phyloP scores from a whole-genome alignment of 2,329 filamentous ascomycete genomes.

The Verticillium albo-atrum region DNA sequence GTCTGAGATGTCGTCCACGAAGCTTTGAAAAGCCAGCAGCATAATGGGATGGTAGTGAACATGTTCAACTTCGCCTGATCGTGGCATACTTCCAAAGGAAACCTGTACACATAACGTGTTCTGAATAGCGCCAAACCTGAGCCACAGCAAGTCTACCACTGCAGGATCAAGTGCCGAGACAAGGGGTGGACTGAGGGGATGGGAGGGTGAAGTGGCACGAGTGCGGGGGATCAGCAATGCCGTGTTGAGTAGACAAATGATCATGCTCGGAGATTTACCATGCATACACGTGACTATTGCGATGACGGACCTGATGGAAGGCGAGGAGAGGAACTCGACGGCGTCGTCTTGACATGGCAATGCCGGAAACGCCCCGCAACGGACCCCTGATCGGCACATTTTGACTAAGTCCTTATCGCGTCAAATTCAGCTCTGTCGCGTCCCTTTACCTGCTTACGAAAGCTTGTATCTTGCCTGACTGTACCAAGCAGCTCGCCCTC shows the following conservation, averaged over 20 bases:
- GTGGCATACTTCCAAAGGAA: no score
- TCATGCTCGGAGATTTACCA: background rate
- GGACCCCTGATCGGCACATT: background rate
- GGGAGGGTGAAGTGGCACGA: background rate
- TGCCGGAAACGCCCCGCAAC: background rate
- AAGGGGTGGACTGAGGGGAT: background rate
- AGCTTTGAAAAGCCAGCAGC: no score
- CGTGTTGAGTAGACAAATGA: background rate
- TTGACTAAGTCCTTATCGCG: no score
- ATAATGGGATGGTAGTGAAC: no score
- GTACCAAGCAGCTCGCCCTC: no score
- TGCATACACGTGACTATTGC: background rate
- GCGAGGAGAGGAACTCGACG: background rate
- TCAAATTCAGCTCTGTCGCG: no score
- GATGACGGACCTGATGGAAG: background rate
- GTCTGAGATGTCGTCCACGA: no score
- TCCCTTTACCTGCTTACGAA: no score
- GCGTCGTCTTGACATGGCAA: background rate
- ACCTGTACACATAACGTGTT: no score
- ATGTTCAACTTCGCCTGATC: no score
- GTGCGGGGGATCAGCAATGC: background rate
- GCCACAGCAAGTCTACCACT: background rate
- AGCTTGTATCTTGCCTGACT: no score
- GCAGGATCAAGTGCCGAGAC: background rate
- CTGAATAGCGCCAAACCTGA: no score